These are phyloP conservation scores for Yamadazyma oceani DNA, from an alignment of 1,139 yeast genomes.

Conservation along the genomic window DNA sequence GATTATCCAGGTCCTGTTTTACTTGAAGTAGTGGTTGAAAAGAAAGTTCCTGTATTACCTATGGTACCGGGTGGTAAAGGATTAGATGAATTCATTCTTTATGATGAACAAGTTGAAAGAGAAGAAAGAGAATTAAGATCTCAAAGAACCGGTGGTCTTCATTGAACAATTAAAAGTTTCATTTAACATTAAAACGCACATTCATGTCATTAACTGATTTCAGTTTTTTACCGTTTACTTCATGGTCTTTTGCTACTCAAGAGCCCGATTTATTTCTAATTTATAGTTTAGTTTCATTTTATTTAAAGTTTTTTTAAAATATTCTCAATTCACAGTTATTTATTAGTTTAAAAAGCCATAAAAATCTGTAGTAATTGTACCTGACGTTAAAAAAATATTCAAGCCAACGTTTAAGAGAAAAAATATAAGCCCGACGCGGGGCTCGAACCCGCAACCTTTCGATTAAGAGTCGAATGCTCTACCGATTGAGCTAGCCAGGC, in stretches of 20 bases:
- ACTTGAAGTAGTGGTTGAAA: slow-evolving; percentile 87
- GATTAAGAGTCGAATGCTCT: slow-evolving; percentile 35
- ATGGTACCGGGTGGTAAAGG: slow-evolving; percentile 98
- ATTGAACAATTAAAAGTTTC: slow-evolving; percentile 22
- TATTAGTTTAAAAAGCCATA: no score
- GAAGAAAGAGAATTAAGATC: slow-evolving; percentile 66
- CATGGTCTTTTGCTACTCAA: no score
- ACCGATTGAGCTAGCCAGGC: slow-evolving; percentile 34
- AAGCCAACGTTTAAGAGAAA: slow-evolving; percentile 7
- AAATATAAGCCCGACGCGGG: slow-evolving; percentile 47
- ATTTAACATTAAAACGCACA: not conserved
- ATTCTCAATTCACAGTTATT: no score
- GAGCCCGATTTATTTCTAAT: not conserved
- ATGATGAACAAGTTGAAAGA: slow-evolving; percentile 77
- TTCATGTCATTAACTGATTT: not conserved
- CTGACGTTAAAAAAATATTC: not conserved
- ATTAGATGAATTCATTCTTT: slow-evolving; percentile 85
- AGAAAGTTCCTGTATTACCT: slow-evolving; percentile 96
- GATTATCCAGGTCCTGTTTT: slow-evolving; percentile 81
- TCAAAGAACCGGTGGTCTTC: slow-evolving; percentile 58
- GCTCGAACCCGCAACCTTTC: slow-evolving; percentile 54
- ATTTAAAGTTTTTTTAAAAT: no score
- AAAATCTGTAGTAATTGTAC: not conserved
- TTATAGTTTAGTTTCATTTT: no score
- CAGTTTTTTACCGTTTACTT: no score